These are phyloP conservation scores for Wickerhamiella sorbophila DNA, from an alignment of 805 yeast genomes.

Conservation along the genomic window DNA sequence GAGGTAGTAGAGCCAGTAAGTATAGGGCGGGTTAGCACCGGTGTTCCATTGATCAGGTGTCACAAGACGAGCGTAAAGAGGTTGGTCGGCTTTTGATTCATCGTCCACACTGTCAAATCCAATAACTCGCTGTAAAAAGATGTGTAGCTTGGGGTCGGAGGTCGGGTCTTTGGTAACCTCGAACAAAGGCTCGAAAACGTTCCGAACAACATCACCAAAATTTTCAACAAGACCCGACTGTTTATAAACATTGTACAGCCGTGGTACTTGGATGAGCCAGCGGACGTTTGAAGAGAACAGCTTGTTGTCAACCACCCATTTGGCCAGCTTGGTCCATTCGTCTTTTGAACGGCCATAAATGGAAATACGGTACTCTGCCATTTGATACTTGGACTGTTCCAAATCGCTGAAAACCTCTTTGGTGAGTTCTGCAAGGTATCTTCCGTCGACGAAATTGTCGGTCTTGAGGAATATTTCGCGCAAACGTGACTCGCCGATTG, in stretches of 20 bases:
- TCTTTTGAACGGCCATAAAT: conserved; percentile 77
- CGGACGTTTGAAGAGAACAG: conserved; percentile 85
- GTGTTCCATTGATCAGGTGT: conserved; percentile 72
- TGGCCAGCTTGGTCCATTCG: conserved; percentile 94
- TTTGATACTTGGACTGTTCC: conserved; percentile 90
- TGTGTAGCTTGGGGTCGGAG: conserved; percentile 78
- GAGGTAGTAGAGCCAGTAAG: conserved; percentile 81
- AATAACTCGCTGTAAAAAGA: conserved; percentile 82
- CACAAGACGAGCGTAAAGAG: conserved; percentile 71
- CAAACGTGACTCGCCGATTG: conserved; percentile 93
- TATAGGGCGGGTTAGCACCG: conserved; percentile 85
- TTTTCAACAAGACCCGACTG: conserved; percentile 50
- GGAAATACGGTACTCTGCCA: conserved; percentile 92
- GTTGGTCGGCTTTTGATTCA: conserved; percentile 81
- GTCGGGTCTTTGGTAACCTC: conserved; percentile 79
- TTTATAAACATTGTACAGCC: conserved; percentile 82
- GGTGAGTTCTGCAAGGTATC: conserved; percentile 84
- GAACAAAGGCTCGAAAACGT: conserved; percentile 75
- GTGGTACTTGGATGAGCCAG: conserved; percentile 92
- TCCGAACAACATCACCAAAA: conserved; percentile 65
- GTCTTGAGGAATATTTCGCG: conserved; percentile 94
- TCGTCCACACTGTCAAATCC: conserved; percentile 99
- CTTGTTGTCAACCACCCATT: conserved; percentile 90
- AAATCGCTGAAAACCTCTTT: conserved; percentile 87
- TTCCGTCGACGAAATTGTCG: conserved; percentile 80